Percentiles rank a stretch among this genome's conserved stretches.
Conservation (phyloP, 352 stramenopile species). For the Phytopythium oedochilum region DNA sequence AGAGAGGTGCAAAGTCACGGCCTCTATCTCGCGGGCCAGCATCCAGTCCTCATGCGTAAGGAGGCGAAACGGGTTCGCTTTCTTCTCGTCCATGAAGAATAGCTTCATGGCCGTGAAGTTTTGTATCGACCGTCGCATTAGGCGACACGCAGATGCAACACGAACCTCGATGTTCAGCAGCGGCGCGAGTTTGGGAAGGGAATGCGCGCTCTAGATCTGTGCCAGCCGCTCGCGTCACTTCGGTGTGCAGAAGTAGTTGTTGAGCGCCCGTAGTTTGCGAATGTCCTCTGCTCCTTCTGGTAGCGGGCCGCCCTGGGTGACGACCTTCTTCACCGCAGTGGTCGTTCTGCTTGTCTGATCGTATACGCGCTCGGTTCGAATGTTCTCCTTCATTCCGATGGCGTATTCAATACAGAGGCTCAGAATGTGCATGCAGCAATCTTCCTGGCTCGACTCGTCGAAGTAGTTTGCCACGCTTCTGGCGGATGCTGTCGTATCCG, state of each 20-base stretch:
- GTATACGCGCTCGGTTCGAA: not conserved
- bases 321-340: not conserved
- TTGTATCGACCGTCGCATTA: not conserved
- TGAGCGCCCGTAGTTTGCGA: not conserved
- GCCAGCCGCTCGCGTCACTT: not conserved
- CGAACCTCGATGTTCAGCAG: not conserved
- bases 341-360: not conserved
- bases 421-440: conserved; percentile 8
- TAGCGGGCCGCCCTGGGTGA: not conserved
- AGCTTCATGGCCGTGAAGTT: not conserved
- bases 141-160: not conserved
- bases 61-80: not conserved
- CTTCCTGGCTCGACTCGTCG: conserved; percentile 8
- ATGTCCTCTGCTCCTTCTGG: not conserved
- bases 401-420: conserved; percentile 11
- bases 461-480: conserved; percentile 6
- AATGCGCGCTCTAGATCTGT: not conserved
- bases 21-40: not conserved
- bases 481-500: not conserved
- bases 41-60: not conserved
- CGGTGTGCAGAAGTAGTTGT: not conserved
- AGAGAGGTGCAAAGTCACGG: too few species aligned
- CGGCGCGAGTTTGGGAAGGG: not conserved
- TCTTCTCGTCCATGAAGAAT: not conserved
- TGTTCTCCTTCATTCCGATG: conserved; percentile 9